A percentile compares a stretch with the other conserved stretches of the same genome.
Evolutionary conservation across 2,329 filamentous ascomycete genomes (phyloP).

Genomic region (Ascochyta viciae-villosae): DNA sequence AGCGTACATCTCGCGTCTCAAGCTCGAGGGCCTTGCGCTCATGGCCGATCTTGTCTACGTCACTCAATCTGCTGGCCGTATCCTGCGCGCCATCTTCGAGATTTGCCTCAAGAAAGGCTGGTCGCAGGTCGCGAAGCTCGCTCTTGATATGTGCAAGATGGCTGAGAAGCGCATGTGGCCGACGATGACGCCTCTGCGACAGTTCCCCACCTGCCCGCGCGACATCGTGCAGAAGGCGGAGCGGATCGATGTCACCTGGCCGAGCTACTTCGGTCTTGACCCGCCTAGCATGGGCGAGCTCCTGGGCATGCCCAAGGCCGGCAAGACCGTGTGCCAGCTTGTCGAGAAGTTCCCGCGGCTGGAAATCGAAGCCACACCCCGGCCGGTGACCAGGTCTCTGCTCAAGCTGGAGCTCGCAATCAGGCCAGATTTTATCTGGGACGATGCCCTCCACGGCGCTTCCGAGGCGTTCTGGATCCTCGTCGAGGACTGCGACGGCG

Average conservation of each 20-base stretch:
- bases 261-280: conserved; percentile 93
- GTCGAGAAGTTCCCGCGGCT: conserved; percentile 93
- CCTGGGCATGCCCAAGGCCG: conserved; percentile 86
- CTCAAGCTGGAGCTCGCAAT: conserved; percentile 89
- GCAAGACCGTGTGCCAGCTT: conserved; percentile 81
- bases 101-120: conserved; percentile 97
- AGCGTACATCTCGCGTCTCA: conserved; percentile 93
- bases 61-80: conserved; percentile 95
- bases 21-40: conserved; percentile 88
- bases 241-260: conserved; percentile 92
- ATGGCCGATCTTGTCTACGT: conserved; percentile 99
- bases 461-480: conserved; percentile 97
- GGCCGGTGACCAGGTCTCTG: conserved; percentile 94
- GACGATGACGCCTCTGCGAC: conserved; percentile 93
- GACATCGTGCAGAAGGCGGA: conserved; percentile 94
- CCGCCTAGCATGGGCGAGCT: conserved; percentile 96
- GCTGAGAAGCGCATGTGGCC: conserved; percentile 99
- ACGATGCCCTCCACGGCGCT: conserved; percentile 83
- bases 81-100: conserved; percentile 93
- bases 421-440: conserved; percentile 95
- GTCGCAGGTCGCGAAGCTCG: conserved; percentile 90
- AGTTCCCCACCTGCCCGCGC: conserved; percentile 78
- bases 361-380: conserved; percentile 90
- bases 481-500: conserved; percentile 96
- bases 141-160: conserved; percentile 97